Conservation (phyloP, 805 yeast genomes). For the Saccharomycopsis schoenii region DNA sequence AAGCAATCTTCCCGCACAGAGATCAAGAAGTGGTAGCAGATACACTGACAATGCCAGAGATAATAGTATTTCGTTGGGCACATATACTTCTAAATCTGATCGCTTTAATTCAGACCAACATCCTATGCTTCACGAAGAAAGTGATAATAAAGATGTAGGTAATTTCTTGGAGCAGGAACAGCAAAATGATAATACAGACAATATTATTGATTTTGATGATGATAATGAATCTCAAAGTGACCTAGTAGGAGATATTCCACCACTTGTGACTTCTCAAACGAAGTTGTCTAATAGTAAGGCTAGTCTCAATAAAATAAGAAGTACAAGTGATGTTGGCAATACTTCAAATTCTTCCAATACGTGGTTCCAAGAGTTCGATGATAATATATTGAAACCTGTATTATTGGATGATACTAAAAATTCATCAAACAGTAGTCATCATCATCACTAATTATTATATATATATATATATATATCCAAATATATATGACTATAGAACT, state of each 20-base stretch:
- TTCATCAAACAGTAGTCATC: background rate
- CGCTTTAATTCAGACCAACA: background rate
- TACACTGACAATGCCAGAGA: background rate
- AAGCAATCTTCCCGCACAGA: background rate
- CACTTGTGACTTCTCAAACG: conserved; percentile 5
- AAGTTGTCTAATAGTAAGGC: background rate
- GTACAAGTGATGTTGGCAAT: background rate
- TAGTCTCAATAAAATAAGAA: background rate
- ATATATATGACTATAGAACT: background rate
- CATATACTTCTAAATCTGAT: background rate
- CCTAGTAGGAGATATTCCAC: conserved; percentile 13
- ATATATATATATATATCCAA: background rate
- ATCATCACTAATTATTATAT: background rate
- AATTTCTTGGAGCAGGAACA: background rate
- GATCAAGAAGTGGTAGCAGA: background rate
- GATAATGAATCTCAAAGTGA: conserved; percentile 11
- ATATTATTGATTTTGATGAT: conserved; percentile 3
- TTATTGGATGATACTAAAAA: conserved; percentile 46
- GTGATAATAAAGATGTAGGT: background rate
- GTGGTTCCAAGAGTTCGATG: conserved; percentile 93
- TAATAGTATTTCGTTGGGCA: background rate
- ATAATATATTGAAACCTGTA: conserved; percentile 86
- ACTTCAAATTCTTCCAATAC: conserved; percentile 51
- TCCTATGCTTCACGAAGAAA: background rate
- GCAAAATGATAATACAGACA: background rate